Base-by-base conservation (phyloP, 768 basidiomycete genomes). In the Lactarius trivialis region DNA sequence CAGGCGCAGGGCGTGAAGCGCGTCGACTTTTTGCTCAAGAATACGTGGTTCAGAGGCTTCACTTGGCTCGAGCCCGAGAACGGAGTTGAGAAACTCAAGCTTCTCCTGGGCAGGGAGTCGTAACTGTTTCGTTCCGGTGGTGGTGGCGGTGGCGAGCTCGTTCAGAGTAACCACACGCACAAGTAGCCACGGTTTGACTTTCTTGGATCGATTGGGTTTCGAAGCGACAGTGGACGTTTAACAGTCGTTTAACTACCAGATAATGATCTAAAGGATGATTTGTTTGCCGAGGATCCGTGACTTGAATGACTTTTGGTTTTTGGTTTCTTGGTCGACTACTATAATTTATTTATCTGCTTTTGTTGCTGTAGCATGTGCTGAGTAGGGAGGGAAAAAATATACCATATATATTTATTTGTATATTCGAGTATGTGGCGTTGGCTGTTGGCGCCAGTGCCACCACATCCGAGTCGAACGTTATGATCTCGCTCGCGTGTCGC, bases 1-100 rank as follows among this genome's bases (percentile, higher is more conserved):
- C 57, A 55, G 50, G 41, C 65, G 15, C 60, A 62, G 33, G 67
- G 67, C 14, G 67, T 67, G 43, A 67, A 67, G 65, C 65, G 58
- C 33, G 48, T 67, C 36, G 67, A 67, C 55, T 67, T 62, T n/a
- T 56, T 67, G 51, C 56, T 57, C 9, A 55, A 52, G 55, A 57
- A 57, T 14, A 53, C 55, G 14, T 60, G 58, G 60, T 67, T 67
- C 65, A 62, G 52, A 12, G 67, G 67, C 36, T 58, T 67, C 19
- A 56, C 57, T 2, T 67, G 67, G 67, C 50, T 66, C 26, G 37
- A 45, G 0, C 60, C 67, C 3, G 61, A 67, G 52, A 55, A 56
- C 8, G 65, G 60, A 7, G 65, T 67, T 9, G 65, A 66, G 61
- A 49, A 56, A 11, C 52, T 67, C 43, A 62, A 48, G 45, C 61